Percentiles rank a stretch among this genome's conserved stretches.
phyloP scores from a whole-genome alignment of 164 flowering plant genomes.

The Stephania japonica region DNA sequence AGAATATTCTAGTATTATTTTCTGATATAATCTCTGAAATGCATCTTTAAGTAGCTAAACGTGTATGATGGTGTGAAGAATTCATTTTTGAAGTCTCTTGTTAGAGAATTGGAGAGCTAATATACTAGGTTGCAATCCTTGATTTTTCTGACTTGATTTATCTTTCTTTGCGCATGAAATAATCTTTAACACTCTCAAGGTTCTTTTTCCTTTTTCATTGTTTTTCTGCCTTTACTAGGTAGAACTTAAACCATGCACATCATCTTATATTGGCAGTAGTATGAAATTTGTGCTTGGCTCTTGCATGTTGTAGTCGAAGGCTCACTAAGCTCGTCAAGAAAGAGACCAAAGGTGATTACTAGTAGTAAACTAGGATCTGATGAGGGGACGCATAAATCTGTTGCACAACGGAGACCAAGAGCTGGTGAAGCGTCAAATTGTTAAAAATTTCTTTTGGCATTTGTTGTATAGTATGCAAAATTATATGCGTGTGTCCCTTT shows the following conservation, averaged over 20 bases:
- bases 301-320: conserved; percentile 54
- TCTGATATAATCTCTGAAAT: no score
- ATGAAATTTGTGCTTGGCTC: neutral
- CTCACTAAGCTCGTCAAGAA: conserved; percentile 58
- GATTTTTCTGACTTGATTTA: no score
- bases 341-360: conserved; percentile 20
- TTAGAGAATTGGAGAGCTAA: no score
- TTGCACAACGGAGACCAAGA: conserved; percentile 6
- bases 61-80: no score
- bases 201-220: neutral
- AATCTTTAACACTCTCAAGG: neutral
- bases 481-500: neutral
- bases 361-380: conserved; percentile 26
- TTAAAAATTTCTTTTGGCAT: neutral
- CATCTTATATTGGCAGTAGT: neutral
- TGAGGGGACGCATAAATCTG: conserved; percentile 10
- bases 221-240: neutral
- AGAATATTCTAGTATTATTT: no score
- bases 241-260: no score
- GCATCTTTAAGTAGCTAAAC: no score
- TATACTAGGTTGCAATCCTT: no score
- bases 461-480: neutral
- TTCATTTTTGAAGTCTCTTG: no score
- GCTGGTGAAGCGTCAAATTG: conserved; percentile 19
- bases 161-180: neutral